Base-by-base conservation (phyloP, 306 rosid genomes). In the Cicer chorassanicum region DNA sequence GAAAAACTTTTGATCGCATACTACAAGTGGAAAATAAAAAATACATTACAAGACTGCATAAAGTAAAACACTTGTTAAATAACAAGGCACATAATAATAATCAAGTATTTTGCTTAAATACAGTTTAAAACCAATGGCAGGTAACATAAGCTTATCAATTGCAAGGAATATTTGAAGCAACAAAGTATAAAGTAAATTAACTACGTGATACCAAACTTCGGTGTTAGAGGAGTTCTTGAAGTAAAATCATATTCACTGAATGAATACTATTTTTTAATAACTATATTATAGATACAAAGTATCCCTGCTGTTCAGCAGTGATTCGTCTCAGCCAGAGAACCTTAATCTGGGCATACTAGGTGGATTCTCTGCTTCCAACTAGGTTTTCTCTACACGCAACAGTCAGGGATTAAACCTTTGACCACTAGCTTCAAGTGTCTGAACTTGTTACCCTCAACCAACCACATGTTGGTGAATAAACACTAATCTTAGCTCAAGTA, bases 1-100 rank as follows among this genome's bases (percentile, higher is more conserved):
- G 87, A 93, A 91, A 83, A 93, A 87, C 77, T 82, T 44, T 64
- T 87, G 86, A 81, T 93, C 98, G 53, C 97, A 86, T 64, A 77
- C 98, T 91, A 70, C 72, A 76, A 80, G 56, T 53, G 64, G 68
- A 43, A 40, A 46, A 24, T n/a, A 72, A 66, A 66, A 81, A 63
- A 44, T 6, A 53, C 16, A 15, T 74, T 34, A 76, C 6, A 12
- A 69, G 56, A 83, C 67, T 7, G 43, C 53, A 78, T 69, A 62
- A 68, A 34, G 63, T 54, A 29, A 67, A 29, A 54, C 54, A 34
- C 2, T 68, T 6, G 46, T 45, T 63, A 71, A 50, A 41, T 18
- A 48, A 70, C 15, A 57, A 41, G 14, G 19, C 29, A 3, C n/a
- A 6, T 24, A 14, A 62, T 6, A 24, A 50, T 68, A 14, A 48